These are phyloP conservation scores for Candida pseudocylindracea DNA, from an alignment of 1,139 yeast genomes.

Conservation along the genomic window DNA sequence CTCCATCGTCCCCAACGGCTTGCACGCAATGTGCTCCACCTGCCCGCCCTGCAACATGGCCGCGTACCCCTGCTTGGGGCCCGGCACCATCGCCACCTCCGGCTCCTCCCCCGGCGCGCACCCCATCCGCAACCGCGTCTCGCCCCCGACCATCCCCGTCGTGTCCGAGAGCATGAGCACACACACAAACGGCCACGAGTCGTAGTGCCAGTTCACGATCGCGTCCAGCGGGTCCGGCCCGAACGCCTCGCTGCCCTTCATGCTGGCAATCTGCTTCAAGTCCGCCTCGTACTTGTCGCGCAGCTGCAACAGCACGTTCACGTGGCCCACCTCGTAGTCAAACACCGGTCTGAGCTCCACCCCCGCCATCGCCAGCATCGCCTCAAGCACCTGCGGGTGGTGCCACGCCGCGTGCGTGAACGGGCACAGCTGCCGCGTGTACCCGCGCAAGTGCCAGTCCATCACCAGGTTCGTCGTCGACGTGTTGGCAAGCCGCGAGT, in stretches of 20 bases:
- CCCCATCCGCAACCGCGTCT: constrained; percentile 28
- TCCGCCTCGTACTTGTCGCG: constrained; percentile 8
- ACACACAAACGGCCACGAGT: constrained; percentile 40
- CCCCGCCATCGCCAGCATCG: constrained; percentile 28
- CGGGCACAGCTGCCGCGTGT: constrained; percentile 14
- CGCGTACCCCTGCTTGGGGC: constrained; percentile 32
- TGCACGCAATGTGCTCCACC: constrained; percentile 31
- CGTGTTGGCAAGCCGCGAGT: constrained; percentile 17
- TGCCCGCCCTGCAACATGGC: constrained; percentile 31
- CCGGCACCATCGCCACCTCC: constrained; percentile 20
- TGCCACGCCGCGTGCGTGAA: constrained; percentile 32
- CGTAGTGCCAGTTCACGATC: constrained; percentile 38
- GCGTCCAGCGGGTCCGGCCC: no score
- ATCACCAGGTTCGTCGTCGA: constrained; percentile 16
- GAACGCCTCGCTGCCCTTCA: constrained; percentile 12
- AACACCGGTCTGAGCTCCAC: constrained; percentile 25
- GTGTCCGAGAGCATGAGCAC: constrained; percentile 39
- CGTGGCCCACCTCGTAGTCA: constrained; percentile 32
- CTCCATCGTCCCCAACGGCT: constrained; percentile 26
- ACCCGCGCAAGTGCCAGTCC: constrained; percentile 25
- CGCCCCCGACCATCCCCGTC: constrained; percentile 35
- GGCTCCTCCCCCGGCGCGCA: constrained; percentile 2
- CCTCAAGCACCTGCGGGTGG: constrained; percentile 27
- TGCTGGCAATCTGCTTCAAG: constrained; percentile 4
- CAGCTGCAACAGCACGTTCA: constrained; percentile 19